Conservation (phyloP, 176 grass and related monocot genomes). For the Bonia amplexicaulis region DNA sequence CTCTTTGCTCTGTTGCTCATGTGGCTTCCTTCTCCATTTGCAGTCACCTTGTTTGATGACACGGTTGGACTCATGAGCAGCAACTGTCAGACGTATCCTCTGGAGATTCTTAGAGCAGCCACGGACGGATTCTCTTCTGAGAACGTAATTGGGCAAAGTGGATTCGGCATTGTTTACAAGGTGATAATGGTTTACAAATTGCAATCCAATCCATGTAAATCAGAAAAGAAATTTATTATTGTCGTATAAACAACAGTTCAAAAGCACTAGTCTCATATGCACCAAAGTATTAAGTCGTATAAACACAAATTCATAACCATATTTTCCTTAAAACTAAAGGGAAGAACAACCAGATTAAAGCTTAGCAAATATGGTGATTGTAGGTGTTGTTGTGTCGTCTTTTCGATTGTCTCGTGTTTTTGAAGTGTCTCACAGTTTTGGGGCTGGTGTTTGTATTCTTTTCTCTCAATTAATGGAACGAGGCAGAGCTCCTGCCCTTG, state of each 20-base stretch:
- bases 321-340: too few species aligned
- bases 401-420: too few species aligned
- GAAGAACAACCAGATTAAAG: too few species aligned
- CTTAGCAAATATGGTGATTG: too few species aligned
- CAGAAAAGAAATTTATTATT: not conserved
- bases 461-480: too few species aligned
- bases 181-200: not conserved
- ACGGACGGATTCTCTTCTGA: constrained; percentile 29
- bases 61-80: not conserved
- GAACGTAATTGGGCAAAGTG: constrained; percentile 48
- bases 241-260: not conserved
- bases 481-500: too few species aligned
- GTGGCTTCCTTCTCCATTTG: not conserved
- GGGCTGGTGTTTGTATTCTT: too few species aligned
- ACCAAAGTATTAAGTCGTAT: not conserved
- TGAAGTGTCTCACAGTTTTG: too few species aligned
- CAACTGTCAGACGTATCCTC: constrained; percentile 36
- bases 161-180: constrained; percentile 65
- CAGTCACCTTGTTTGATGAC: not conserved
- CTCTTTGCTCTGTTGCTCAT: not conserved
- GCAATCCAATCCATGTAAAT: not conserved
- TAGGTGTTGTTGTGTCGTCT: too few species aligned
- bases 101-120: constrained; percentile 27
- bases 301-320: too few species aligned
- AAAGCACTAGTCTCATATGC: not conserved